Base-by-base conservation (phyloP, 345 rosid species). In the Hibiscus syriacus region DNA sequence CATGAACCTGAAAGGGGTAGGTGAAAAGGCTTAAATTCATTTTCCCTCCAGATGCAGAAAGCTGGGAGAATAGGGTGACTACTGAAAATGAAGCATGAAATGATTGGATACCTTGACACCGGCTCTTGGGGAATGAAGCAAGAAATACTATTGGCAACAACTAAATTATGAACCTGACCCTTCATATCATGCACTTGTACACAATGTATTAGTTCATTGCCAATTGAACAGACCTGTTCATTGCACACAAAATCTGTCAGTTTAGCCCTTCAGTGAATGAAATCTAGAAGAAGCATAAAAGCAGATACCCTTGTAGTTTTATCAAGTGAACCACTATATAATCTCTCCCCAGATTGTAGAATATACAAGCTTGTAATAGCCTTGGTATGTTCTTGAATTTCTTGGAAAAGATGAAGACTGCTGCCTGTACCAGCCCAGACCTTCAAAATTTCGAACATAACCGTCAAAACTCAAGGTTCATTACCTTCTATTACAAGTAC, bases 341-440 rank as follows among this genome's bases (percentile, higher is more conserved):
- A 73, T 75, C 60, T 76, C 45, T 85, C 90, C 32, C 84, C 83
- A 3, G 90, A 76, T 56, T 80, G 84, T 62, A 78, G 69, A 49
- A 84, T 58, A 20, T 61, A 82, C 77, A 87, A 80, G 74, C 90
- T 78, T 8, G 87, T 85, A 39, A 87, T 88, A 17, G 86, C 88
- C 76, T 87, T 87, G 9, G 74, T 70, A 70, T 87, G 93, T 60
- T 87, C 87, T 69, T 64, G 67, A 59, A 78, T 74, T 73, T 83
- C 87, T 74, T 85, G 87, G 64, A 87, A 64, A 23, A 79, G 90
- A 73, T 83, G 90, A 69, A 87, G 87, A 72, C 79, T 64, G 79
- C 85, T 85, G 23, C 87, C 86, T 55, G 74, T 82, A n/a, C 87
- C 83, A 1, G 87, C 82, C 93, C 93, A 87, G 62, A 85, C 88